Percentiles rank a stretch among this genome's conserved stretches.
Evolutionary conservation across 2,329 filamentous ascomycete genomes (phyloP).

Genomic region (Cladosporium oxysporum): DNA sequence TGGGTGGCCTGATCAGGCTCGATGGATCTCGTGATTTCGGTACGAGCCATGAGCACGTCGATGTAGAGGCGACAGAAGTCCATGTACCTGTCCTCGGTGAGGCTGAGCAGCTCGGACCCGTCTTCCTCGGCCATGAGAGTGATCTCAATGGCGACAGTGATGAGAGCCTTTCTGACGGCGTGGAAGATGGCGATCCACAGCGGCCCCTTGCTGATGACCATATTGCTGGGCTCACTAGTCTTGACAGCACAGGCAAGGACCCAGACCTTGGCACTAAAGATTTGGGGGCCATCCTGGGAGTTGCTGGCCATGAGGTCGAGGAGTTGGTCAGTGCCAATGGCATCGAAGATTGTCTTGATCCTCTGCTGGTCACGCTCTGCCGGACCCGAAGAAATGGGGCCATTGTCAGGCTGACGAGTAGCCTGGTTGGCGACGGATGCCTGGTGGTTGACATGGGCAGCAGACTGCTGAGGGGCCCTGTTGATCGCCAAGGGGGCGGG

Average conservation of each 20-base stretch:
- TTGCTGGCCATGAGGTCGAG: not conserved
- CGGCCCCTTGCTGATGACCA: not conserved
- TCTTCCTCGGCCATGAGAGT: not conserved
- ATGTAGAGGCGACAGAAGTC: not conserved
- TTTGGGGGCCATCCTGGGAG: constrained; percentile 24
- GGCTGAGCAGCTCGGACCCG: not conserved
- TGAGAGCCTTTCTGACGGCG: not conserved
- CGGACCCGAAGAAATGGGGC: not conserved
- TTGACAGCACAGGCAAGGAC: constrained; percentile 29
- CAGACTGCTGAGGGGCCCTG: not conserved
- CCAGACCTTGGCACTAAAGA: constrained; percentile 18
- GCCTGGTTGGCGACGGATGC: not conserved
- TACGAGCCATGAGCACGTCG: not conserved
- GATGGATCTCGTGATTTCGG: not conserved
- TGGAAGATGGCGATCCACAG: not conserved
- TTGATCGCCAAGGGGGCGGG: not conserved
- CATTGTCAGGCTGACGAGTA: not conserved
- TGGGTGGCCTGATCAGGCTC: not conserved
- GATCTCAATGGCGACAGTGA: not conserved
- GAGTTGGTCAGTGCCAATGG: constrained; percentile 41
- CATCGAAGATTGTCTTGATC: constrained; percentile 36
- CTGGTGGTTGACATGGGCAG: no score
- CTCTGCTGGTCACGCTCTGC: not conserved
- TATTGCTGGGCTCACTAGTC: not conserved
- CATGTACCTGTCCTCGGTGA: not conserved